Evolutionary conservation across 805 yeast genomes (phyloP), one percentile per base, ranked within the genome.

Genomic region (Kazachstania bromeliacearum): DNA sequence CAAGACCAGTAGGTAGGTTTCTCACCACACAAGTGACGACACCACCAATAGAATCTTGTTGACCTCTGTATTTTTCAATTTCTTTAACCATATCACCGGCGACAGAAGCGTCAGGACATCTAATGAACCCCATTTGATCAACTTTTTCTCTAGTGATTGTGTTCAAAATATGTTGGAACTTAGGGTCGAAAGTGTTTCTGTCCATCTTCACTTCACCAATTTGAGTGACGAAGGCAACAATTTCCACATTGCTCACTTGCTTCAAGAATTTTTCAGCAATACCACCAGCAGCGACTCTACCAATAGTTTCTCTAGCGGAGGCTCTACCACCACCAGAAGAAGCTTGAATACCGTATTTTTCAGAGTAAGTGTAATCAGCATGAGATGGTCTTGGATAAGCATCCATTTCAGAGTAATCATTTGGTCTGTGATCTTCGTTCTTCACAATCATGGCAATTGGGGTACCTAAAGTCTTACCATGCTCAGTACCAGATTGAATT

Each of bases 281-380:
- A 35, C 96, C 97, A 55, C 96, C 96, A 7, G 96, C 97, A 33
- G 97, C 97, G 36, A 92, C 98, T 62, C 98, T 77, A 39, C 98
- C 98, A 51, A 92, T 92, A 29, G 98, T 92, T 65, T 92, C 98
- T 62, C 98, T 77, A 7, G 98, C 98, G 31, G 89, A 77, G 9
- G 96, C 82, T 58, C 98, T 77, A 44, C 98, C 98, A 55, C 98
- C 98, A 35, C 98, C 98, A 25, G 94, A 80, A 4, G 94, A 75
- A 4, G 96, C 94, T 65, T 92, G 92, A 48, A 78, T 71, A 29
- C 96, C 95, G 64, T 92, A 92, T 63, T 92, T 92, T 46, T 73
- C 69, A 55, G 84, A 68, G 64, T 92, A 92, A 16, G 98, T 92
- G 71, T 71, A 87, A 63, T 92, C 98, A 14, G 98, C 97, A 62